Evolutionary conservation across 1,284 basidiomycete genomes (phyloP).

Genomic region (Moesziomyces parantarcticus): DNA sequence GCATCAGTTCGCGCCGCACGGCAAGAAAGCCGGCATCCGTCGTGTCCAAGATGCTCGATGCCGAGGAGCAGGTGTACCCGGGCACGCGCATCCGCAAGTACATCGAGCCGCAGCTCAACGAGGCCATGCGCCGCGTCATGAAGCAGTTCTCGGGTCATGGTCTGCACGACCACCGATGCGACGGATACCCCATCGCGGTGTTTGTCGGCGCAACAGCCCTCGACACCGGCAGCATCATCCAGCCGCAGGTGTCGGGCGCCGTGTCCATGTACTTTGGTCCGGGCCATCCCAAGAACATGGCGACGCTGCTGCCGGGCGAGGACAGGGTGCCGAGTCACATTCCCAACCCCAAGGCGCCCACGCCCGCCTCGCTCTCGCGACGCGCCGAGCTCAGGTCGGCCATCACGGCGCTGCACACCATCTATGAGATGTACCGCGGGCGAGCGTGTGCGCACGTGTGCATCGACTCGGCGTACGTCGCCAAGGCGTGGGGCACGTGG

Average conservation of each 20-base stretch:
- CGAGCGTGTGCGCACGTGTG: constrained; percentile 58
- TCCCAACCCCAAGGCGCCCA: constrained; percentile 50
- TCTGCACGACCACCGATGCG: constrained; percentile 56
- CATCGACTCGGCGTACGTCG: constrained; percentile 61
- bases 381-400: constrained; percentile 55
- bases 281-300: constrained; percentile 51
- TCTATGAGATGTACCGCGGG: constrained; percentile 49
- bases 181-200: constrained; percentile 49
- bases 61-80: constrained; percentile 43
- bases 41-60: constrained; percentile 31
- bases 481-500: constrained; percentile 64
- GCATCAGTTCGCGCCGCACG: constrained; percentile 28
- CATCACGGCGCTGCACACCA: constrained; percentile 47
- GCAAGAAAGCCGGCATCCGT: constrained; percentile 30
- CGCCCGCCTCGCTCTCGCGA: constrained; percentile 38
- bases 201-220: constrained; percentile 53
- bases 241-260: constrained; percentile 35
- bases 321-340: constrained; percentile 46
- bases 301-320: constrained; percentile 39
- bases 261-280: constrained; percentile 53
- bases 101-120: constrained; percentile 48
- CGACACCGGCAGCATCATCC: constrained; percentile 51
- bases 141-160: constrained; percentile 48
- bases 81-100: constrained; percentile 51
- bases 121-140: constrained; percentile 49